A percentile compares a stretch with the other conserved stretches of the same genome.
phyloP scores from a whole-genome alignment of 306 rosid species.

The Morella rubra region DNA sequence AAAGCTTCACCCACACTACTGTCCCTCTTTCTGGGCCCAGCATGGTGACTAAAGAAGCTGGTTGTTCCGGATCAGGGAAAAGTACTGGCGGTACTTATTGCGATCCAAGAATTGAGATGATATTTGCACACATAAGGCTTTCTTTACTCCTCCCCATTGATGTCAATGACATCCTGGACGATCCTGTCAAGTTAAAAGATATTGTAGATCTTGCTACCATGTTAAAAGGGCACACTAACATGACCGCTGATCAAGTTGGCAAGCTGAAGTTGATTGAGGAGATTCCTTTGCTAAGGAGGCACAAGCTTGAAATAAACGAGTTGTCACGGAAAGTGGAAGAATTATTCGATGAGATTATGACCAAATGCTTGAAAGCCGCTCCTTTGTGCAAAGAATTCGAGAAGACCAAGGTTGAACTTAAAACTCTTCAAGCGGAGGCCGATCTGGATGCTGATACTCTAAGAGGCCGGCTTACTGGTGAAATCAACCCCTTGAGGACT shows the following conservation, averaged over 20 bases:
- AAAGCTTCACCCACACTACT: too few relatives aligned
- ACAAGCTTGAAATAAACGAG: background rate
- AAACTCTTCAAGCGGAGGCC: background rate
- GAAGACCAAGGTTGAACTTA: background rate
- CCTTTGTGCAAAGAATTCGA: background rate
- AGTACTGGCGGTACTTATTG: too few relatives aligned
- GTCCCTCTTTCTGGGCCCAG: too few relatives aligned
- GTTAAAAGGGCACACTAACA: too few relatives aligned
- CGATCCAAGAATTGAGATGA: too few relatives aligned
- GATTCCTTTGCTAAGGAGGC: background rate
- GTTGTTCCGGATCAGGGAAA: too few relatives aligned
- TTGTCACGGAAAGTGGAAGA: background rate
- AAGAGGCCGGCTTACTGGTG: background rate
- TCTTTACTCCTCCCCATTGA: too few relatives aligned
- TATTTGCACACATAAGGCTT: too few relatives aligned
- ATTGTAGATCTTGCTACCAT: too few relatives aligned
- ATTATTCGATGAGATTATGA: background rate
- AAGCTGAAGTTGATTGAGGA: background rate
- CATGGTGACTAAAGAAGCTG: too few relatives aligned
- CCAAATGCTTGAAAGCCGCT: background rate
- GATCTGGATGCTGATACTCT: background rate
- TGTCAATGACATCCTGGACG: too few relatives aligned
- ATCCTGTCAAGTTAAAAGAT: too few relatives aligned
- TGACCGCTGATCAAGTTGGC: background rate
- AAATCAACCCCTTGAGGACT: background rate